Evolutionary conservation across 164 flowering plant species (phyloP).

Genomic region (Taxillus chinensis): DNA sequence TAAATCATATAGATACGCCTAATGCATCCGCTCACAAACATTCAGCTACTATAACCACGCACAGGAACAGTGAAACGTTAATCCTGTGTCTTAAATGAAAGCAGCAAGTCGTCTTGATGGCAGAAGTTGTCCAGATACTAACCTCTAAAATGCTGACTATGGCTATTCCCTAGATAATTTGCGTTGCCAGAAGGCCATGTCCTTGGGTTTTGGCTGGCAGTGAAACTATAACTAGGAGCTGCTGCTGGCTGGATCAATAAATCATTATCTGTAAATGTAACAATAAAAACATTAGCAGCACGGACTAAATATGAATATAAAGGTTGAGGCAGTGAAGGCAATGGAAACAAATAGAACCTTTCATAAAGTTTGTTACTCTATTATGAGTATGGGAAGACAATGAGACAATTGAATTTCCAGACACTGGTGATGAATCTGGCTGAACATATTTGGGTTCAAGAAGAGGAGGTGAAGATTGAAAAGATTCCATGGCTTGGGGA

Average conservation of each 20-base stretch:
- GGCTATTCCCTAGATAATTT: conserved; percentile 11
- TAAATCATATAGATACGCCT: too few relatives aligned
- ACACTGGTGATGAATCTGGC: conserved; percentile 24
- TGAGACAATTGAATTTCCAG: conserved; percentile 14
- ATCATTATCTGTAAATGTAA: conserved; percentile 11
- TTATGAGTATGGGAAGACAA: conserved; percentile 27
- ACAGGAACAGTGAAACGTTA: too few relatives aligned
- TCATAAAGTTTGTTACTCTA: conserved; percentile 12
- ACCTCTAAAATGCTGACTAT: conserved; percentile 19
- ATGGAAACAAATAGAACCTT: conserved; percentile 13
- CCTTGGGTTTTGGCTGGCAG: conserved; percentile 22
- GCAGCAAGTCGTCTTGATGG: too few relatives aligned
- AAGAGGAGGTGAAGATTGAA: conserved; percentile 23
- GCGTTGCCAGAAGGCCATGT: conserved; percentile 11
- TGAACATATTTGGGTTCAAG: conserved; percentile 20
- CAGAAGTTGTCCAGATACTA: neutral
- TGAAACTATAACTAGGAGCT: conserved; percentile 12
- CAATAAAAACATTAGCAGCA: too few relatives aligned
- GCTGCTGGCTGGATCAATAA: conserved; percentile 4
- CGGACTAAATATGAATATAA: too few relatives aligned
- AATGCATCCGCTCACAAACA: too few relatives aligned
- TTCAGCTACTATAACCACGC: too few relatives aligned
- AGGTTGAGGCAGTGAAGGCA: too few relatives aligned
- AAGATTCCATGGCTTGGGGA: conserved; percentile 15
- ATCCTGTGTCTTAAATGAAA: too few relatives aligned